A percentile compares a stretch with the other conserved stretches of the same genome.
Conservation (phyloP, 257 asterid genomes). For the Leptodermis oblonga region DNA sequence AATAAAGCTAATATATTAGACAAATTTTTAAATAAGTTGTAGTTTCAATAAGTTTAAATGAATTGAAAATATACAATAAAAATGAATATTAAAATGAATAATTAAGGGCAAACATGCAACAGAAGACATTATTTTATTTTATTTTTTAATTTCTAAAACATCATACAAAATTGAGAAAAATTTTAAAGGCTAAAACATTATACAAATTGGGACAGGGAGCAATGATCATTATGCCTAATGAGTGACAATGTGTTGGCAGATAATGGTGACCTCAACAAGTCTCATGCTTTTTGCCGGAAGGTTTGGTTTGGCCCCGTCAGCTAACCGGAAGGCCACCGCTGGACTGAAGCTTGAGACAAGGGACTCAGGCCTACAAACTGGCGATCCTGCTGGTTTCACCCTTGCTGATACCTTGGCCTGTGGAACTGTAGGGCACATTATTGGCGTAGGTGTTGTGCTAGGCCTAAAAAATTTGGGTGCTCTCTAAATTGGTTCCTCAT, state of each 20-base stretch:
- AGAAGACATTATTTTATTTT: no score
- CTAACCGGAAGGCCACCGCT: conserved; percentile 86
- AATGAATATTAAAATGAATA: no score
- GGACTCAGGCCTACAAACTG: conserved; percentile 91
- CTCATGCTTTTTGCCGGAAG: conserved; percentile 92
- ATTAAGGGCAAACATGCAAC: no score
- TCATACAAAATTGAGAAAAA: no score
- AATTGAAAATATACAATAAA: no score
- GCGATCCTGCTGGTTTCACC: conserved; percentile 97
- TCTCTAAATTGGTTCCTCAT: conserved; percentile 26
- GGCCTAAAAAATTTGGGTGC: conserved; percentile 81
- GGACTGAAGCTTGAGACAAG: conserved; percentile 73
- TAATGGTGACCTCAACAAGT: conserved; percentile 82
- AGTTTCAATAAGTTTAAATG: no score
- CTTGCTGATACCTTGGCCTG: conserved; percentile 93
- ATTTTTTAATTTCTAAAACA: no score
- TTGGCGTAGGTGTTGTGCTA: conserved; percentile 95
- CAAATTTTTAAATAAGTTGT: no score
- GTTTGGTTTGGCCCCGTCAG: conserved; percentile 92
- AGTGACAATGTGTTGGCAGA: conserved; percentile 32
- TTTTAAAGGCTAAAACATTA: no score
- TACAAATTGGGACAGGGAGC: no score
- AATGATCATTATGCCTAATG: no score
- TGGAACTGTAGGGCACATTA: conserved; percentile 79
- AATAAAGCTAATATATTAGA: no score